Evolutionary conservation across 2,329 filamentous ascomycete genomes (phyloP).

Genomic region (Aspergillus glaucus): DNA sequence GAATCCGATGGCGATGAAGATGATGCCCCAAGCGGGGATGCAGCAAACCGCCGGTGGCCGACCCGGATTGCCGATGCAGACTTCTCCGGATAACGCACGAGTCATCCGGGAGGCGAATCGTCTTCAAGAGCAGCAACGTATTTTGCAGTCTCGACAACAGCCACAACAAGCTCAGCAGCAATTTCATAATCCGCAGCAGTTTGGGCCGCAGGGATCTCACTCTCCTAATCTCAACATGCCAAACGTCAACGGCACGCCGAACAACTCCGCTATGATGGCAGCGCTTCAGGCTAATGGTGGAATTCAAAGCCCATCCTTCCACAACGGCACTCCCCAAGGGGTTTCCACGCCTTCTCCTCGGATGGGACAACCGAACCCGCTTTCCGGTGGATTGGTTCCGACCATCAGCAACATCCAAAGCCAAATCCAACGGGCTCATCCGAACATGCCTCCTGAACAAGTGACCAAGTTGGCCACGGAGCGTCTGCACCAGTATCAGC

Average conservation of each 20-base stretch:
- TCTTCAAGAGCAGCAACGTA: constrained; percentile 50
- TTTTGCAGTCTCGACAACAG: constrained; percentile 51
- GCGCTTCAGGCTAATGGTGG: constrained; percentile 39
- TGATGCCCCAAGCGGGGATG: constrained; percentile 53
- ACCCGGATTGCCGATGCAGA: constrained; percentile 48
- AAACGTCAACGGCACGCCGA: constrained; percentile 34
- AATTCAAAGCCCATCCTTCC: constrained; percentile 40
- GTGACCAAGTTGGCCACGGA: constrained; percentile 49
- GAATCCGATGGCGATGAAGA: constrained; percentile 54
- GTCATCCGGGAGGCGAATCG: constrained; percentile 44
- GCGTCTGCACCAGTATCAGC: constrained; percentile 42
- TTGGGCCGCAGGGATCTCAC: constrained; percentile 35
- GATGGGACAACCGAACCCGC: constrained; percentile 43
- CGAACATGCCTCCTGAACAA: constrained; percentile 49
- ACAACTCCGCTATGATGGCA: constrained; percentile 40
- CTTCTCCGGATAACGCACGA: constrained; percentile 44
- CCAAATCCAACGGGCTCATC: constrained; percentile 47
- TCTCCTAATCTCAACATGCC: constrained; percentile 42
- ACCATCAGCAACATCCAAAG: constrained; percentile 49
- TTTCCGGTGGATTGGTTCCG: constrained; percentile 50
- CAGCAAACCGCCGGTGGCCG: constrained; percentile 37
- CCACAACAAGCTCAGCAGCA: constrained; percentile 28
- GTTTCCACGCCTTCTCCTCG: constrained; percentile 43
- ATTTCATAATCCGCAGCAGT: constrained; percentile 36
- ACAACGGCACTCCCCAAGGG: constrained; percentile 31